Base-by-base conservation (phyloP, 768 basidiomycete species). In the Phanerochaete carnosa region DNA sequence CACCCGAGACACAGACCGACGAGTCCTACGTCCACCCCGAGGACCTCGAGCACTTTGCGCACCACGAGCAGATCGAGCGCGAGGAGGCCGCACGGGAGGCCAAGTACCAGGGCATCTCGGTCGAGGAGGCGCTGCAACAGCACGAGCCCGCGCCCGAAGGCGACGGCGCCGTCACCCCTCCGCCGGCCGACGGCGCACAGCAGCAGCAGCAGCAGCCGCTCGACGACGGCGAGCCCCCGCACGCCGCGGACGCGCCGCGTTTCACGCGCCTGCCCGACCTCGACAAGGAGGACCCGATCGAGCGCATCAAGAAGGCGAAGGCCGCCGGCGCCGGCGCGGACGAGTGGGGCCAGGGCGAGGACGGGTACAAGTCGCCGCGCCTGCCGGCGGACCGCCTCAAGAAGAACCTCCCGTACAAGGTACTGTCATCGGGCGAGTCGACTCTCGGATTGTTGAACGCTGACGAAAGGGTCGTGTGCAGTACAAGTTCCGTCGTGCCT, bases 1-100 rank as follows among this genome's bases (percentile, higher is more conserved):
- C 96, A 35, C 95, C 95, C 0, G 97, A 98, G 72, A 98, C 96
- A 0, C 97, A 98, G 73, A 95, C 94, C 0, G 95, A 98, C 70
- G 93, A 94, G 65, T 83, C 95, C 0, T 99, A 98, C 75, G 89
- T 70, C 61, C 97, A 99, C 72, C 90, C 94, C 0, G 97, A 98
- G 74, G 94, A 94, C 72, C 59, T 89, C 49, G 95, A 95, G 67
- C 96, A 99, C 70, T 98, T 98, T 69, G 80, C 86, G 28, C 86
- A 92, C 56, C 96, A 98, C 71, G 92, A 90, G 65, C 67, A 74
- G 3, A 98, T 98, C 61, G 96, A 98, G 70, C 82, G 72, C 9
- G 75, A 86, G 64, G 96, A 98, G 74, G 90, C 88, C 25, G 87
- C 89, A 68, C 84, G 87, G 26, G 94, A 95, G 73, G 90, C 94